phyloP scores from a whole-genome alignment of 495 filamentous ascomycete genomes.

The Talaromyces proteolyticus region DNA sequence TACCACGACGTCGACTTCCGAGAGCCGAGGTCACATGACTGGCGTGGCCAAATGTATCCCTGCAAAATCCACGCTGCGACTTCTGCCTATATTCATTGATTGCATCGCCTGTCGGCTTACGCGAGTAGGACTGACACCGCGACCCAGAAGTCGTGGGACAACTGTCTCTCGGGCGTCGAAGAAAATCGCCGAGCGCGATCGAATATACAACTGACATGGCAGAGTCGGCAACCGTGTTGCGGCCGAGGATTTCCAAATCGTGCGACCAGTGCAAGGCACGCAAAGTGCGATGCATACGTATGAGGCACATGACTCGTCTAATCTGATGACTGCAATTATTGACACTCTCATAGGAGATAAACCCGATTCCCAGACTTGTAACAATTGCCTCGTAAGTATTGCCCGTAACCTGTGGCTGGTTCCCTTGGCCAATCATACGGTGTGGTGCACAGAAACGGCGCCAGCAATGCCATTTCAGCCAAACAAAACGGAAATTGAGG shows the following conservation, averaged over 20 bases:
- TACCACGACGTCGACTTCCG: neutral
- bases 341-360: conserved; percentile 8
- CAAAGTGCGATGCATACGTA: conserved; percentile 28
- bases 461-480: conserved; percentile 18
- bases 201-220: neutral
- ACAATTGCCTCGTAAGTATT: conserved; percentile 17
- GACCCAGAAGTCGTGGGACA: too few species aligned
- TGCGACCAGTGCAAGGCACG: conserved; percentile 24
- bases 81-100: too few species aligned
- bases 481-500: conserved; percentile 11
- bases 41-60: neutral
- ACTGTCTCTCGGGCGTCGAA: neutral
- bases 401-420: neutral
- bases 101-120: too few species aligned
- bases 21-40: neutral
- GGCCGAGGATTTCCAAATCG: conserved; percentile 13
- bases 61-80: neutral
- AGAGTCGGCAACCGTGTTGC: neutral
- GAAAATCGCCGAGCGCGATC: neutral
- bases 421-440: conserved; percentile 9
- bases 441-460: conserved; percentile 17
- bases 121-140: too few species aligned
- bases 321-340: too few species aligned
- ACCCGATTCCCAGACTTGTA: conserved; percentile 14
- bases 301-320: conserved; percentile 4